phyloP scores from a whole-genome alignment of 495 filamentous ascomycete genomes.

The Rhypophila decipiens region DNA sequence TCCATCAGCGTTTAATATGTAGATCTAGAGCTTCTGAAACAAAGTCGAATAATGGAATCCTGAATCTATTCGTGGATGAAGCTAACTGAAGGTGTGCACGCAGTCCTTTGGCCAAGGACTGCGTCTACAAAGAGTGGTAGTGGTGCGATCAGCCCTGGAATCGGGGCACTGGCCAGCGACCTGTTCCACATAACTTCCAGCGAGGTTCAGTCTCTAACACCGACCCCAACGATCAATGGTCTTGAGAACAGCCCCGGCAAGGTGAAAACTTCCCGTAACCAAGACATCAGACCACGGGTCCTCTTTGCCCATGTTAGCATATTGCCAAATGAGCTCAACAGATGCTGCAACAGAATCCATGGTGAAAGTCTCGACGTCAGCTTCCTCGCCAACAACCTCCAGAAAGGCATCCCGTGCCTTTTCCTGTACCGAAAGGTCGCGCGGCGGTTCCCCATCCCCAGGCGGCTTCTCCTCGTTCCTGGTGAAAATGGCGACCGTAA shows the following conservation, averaged over 20 bases:
- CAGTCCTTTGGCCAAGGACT: too few relatives aligned
- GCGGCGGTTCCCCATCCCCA: constrained; percentile 10
- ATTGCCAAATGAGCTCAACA: constrained; percentile 17
- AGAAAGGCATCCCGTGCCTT: constrained; percentile 22
- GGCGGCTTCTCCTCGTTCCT: constrained; percentile 31
- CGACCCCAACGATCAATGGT: constrained; percentile 66
- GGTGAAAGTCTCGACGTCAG: constrained; percentile 16
- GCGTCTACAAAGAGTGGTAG: too few relatives aligned
- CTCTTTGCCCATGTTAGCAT: constrained; percentile 9
- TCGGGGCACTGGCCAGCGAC: too few relatives aligned
- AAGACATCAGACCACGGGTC: constrained; percentile 31
- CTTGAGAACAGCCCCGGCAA: constrained; percentile 76
- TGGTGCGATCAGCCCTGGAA: too few relatives aligned
- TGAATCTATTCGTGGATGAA: too few relatives aligned
- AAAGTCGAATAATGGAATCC: too few relatives aligned
- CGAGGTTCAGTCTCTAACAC: constrained; percentile 19
- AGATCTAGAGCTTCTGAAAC: too few relatives aligned
- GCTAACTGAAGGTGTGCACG: too few relatives aligned
- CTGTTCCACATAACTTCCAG: neutral
- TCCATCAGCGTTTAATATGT: too few relatives aligned
- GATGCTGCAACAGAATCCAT: constrained; percentile 22
- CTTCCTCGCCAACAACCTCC: neutral
- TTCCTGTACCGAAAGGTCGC: constrained; percentile 31
- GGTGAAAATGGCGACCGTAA: constrained; percentile 35
- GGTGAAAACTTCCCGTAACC: constrained; percentile 81